phyloP scores from a whole-genome alignment of 208 protist genomes.

The Phytomonas sp. region DNA sequence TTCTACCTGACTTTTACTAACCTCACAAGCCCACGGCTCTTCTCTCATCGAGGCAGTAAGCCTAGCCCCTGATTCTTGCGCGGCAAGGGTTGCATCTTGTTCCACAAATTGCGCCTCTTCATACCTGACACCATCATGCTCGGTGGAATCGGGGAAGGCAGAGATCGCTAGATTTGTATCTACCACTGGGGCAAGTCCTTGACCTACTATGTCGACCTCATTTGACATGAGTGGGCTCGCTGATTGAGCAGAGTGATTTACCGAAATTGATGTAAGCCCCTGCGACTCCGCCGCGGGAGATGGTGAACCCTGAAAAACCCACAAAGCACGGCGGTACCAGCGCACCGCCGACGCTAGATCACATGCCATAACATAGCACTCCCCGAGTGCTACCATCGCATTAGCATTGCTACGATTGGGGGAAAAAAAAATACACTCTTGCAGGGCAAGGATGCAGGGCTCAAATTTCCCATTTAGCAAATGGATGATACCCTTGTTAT shows the following conservation, averaged over 20 bases:
- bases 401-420: slow-evolving; percentile 39
- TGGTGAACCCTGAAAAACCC: slow-evolving; percentile 30
- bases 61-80: background rate
- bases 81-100: background rate
- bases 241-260: background rate
- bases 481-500: slow-evolving; percentile 35
- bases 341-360: slow-evolving; percentile 78
- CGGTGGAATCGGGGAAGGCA: background rate
- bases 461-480: slow-evolving; percentile 38
- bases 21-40: background rate
- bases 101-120: background rate
- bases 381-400: slow-evolving; percentile 61
- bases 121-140: background rate
- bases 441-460: slow-evolving; percentile 56
- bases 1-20: slow-evolving; percentile 29
- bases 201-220: background rate
- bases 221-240: background rate
- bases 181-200: background rate
- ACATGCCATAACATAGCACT: slow-evolving; percentile 76
- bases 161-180: background rate
- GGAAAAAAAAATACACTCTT: slow-evolving; percentile 68
- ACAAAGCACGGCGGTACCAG: slow-evolving; percentile 72
- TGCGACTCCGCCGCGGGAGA: background rate
- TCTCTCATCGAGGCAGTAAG: background rate
- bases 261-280: background rate